Conservation (phyloP, 2,329 filamentous ascomycete species). For the Aspergillus fijiensis region DNA sequence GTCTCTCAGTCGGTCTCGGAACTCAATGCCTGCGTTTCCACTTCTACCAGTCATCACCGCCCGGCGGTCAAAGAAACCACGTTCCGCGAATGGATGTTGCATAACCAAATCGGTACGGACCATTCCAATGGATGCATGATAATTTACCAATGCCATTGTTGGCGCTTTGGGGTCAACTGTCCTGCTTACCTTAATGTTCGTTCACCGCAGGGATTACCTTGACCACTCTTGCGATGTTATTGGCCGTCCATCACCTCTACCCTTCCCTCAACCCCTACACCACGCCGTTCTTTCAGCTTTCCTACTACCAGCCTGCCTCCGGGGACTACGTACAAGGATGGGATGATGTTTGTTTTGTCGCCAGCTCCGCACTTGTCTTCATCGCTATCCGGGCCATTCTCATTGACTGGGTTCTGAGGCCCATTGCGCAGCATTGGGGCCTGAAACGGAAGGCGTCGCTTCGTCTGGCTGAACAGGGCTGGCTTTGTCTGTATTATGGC, state of each 20-base stretch:
- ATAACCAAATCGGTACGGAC: slow-evolving; percentile 75
- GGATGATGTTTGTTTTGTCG: slow-evolving; percentile 76
- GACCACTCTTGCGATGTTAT: slow-evolving; percentile 79
- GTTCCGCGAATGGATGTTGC: slow-evolving; percentile 63
- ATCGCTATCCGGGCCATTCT: slow-evolving; percentile 78
- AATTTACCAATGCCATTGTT: neutral
- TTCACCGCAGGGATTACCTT: slow-evolving; percentile 68
- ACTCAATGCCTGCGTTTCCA: slow-evolving; percentile 44
- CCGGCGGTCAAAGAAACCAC: slow-evolving; percentile 38
- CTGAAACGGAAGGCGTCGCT: slow-evolving; percentile 75
- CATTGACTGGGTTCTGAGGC: slow-evolving; percentile 85
- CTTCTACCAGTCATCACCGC: slow-evolving; percentile 28
- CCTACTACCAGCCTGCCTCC: slow-evolving; percentile 71
- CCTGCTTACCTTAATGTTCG: slow-evolving; percentile 4
- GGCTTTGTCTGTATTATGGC: slow-evolving; percentile 80
- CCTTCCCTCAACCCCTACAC: slow-evolving; percentile 76
- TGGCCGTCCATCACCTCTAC: slow-evolving; percentile 78
- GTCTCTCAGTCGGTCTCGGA: slow-evolving; percentile 32
- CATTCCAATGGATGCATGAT: neutral
- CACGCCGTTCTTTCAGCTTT: slow-evolving; percentile 83
- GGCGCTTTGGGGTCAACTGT: neutral
- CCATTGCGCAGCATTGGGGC: slow-evolving; percentile 70
- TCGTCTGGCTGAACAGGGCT: slow-evolving; percentile 91
- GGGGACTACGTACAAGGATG: slow-evolving; percentile 72
- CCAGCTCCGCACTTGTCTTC: slow-evolving; percentile 78